Base-by-base conservation (phyloP, 129 eudicot species). In the Dittrichia graveolens region DNA sequence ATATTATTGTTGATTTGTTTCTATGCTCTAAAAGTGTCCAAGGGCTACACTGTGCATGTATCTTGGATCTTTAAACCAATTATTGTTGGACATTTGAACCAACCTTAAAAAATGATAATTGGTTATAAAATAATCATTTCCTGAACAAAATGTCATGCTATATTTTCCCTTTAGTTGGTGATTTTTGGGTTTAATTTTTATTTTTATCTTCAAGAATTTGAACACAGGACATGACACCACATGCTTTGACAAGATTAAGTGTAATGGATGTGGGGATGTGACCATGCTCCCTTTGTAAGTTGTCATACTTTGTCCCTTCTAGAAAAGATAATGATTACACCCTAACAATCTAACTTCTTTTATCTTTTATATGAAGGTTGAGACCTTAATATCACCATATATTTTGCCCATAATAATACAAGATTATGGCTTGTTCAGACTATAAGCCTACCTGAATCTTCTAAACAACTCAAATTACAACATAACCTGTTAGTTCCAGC, bases 221-320 rank as follows among this genome's bases (percentile, higher is more conserved):
- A 52, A 74, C 50, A 64, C 64, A 65, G 79, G 79, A 55, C 73
- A 75, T 64, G 58, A 75, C 65, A 52, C 61, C 66, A 54, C 79
- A 75, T 52, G 62, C 73, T 42, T 54, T 75, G 65, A 53, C 66
- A 65, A 41, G 57, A 12, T 75, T 50, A 52, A 44, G 73, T 75
- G 44, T 65, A 75, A 75, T 42, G 37, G 64, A 54, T 64, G 79
- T 74, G 65, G 72, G 54, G 71, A 74, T 48, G 78, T 50, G 50
- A 62, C 71, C 53, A 40, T 72, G 57, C 35, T 42, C 56, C 55
- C 71, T 74, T 59, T 74, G 78, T 74, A 61, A 38, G 78, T 61
- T 63, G 71, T 63, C 79, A 64, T 74, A 50, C 16, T 74, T 70
- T 74, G 47, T 15, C 71, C 43, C 71, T 37, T 64, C 54, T 41